Evolutionary conservation across 495 filamentous ascomycete species (phyloP), one percentile per base, ranked within the genome.

Genomic region (Xylaria telfairii): DNA sequence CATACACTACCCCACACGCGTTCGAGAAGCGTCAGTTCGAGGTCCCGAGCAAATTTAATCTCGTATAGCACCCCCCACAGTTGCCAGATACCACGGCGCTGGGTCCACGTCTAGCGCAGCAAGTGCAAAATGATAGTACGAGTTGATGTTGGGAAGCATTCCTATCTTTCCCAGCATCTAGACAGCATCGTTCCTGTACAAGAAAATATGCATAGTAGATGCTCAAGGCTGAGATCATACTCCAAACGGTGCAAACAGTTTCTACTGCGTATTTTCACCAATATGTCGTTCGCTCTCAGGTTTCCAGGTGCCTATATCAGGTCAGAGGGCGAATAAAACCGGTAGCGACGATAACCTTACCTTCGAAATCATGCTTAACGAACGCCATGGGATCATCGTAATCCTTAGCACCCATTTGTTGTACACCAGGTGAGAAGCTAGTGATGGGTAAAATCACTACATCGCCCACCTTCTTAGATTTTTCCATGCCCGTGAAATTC

Each of bases 361-460:
- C 96, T 85, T 95, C 94, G 82, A 99, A 99, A 54, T 94, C 90
- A 80, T 99, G 96, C 82, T 97, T 93, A 67, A 99, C 96, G 84
- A 97, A 98, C 4, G 96, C 96, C 93, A 98, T 96, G 7, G 95
- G 94, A 76, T 98, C 91, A 75, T 98, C 95, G 15, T 89, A 86
- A 65, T 96, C 94, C 71, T 90, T 90, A n/a, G 96, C 93, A 37
- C 91, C 92, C 93, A 98, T 98, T 76, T 96, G 93, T 72, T 91
- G 88, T 44, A 98, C 93, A 7, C 96, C 96, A 7, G 96, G 96
- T 74, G 93, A 97, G 83, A 99, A 99, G 81, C 93, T 96, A 3
- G 96, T 99, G 72, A 99, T 98, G 17, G 95, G 95, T 67, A 98
- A 81, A 17, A 98, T 90, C 21, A 97, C 87, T n/a, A 95, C 92